Evolutionary conservation across 2,329 filamentous ascomycete genomes (phyloP).

Genomic region (Cladosporium sp.): DNA sequence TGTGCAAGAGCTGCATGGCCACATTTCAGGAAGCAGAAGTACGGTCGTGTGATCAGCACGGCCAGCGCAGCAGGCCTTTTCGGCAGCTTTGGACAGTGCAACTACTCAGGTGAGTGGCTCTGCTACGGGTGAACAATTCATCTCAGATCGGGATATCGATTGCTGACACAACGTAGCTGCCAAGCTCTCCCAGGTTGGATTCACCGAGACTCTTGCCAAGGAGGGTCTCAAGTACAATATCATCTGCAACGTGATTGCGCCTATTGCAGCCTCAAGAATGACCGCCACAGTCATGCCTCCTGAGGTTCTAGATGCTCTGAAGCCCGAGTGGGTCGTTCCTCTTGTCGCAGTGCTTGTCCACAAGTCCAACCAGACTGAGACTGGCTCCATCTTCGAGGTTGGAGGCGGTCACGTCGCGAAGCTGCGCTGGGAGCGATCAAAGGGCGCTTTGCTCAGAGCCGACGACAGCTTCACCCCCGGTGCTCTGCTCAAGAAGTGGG

Average conservation of each 20-base stretch:
- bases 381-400: constrained; percentile 86
- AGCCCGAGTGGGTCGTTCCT: constrained; percentile 93
- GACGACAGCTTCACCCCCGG: constrained; percentile 86
- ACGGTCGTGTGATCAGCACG: constrained; percentile 93
- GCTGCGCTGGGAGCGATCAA: constrained; percentile 90
- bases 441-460: constrained; percentile 83
- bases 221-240: constrained; percentile 99
- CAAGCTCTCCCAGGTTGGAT: constrained; percentile 92
- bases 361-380: constrained; percentile 79
- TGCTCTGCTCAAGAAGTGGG: constrained; percentile 86
- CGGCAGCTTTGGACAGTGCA: constrained; percentile 91
- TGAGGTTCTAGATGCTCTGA: constrained; percentile 81
- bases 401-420: constrained; percentile 92
- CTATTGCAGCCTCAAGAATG: constrained; percentile 93
- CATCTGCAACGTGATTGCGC: constrained; percentile 88
- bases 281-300: constrained; percentile 93
- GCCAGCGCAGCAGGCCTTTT: constrained; percentile 94
- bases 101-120: constrained; percentile 65
- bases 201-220: constrained; percentile 96
- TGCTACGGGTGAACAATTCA: constrained; percentile 46
- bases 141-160: constrained; percentile 17
- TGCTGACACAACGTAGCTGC: constrained; percentile 58
- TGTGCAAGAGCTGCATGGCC: constrained; percentile 93
- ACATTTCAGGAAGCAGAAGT: constrained; percentile 98
- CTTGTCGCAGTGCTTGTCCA: constrained; percentile 86